These are phyloP conservation scores for Falciphora oryzae DNA, from an alignment of 2,329 filamentous ascomycete species.

Conservation along the genomic window DNA sequence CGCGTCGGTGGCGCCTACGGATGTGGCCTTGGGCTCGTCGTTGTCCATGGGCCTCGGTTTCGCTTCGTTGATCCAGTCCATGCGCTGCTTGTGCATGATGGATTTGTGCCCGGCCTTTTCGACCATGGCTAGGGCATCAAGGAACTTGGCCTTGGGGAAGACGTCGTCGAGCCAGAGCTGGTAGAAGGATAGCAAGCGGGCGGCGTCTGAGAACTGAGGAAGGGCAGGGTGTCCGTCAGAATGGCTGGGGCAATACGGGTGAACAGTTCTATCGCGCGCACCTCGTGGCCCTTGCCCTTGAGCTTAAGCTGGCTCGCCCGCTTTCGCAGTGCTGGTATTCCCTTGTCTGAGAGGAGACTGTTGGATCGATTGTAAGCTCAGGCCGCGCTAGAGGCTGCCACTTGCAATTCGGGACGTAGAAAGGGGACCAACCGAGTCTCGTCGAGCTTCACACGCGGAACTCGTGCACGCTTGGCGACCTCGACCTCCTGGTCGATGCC, in stretches of 20 bases:
- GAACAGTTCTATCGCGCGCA: conserved; percentile 25
- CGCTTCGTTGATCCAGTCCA: conserved; percentile 77
- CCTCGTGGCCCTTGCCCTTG: conserved; percentile 92
- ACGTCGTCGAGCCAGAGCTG: conserved; percentile 96
- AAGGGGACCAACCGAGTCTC: conserved; percentile 54
- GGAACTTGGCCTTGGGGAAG: conserved; percentile 90
- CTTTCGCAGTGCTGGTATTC: conserved; percentile 74
- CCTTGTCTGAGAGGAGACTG: conserved; percentile 70
- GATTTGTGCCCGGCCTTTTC: conserved; percentile 91
- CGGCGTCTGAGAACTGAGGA: conserved; percentile 72
- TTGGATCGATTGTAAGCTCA: background rate
- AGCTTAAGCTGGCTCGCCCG: conserved; percentile 68
- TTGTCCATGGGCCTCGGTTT: conserved; percentile 41
- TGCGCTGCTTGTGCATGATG: conserved; percentile 65
- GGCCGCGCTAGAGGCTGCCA: background rate
- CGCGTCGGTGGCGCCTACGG: conserved; percentile 17
- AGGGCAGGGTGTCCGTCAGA: background rate
- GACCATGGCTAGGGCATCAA: conserved; percentile 82
- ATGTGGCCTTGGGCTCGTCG: conserved; percentile 26
- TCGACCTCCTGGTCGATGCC: conserved; percentile 86
- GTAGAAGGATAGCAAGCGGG: conserved; percentile 79
- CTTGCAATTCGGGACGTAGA: background rate
- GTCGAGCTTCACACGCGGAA: conserved; percentile 78
- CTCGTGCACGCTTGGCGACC: conserved; percentile 66
- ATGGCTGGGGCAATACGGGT: background rate